Evolutionary conservation across 2,329 filamentous ascomycete species (phyloP), one percentile per base, ranked within the genome.

Genomic region (Drechslerella coelobrocha): DNA sequence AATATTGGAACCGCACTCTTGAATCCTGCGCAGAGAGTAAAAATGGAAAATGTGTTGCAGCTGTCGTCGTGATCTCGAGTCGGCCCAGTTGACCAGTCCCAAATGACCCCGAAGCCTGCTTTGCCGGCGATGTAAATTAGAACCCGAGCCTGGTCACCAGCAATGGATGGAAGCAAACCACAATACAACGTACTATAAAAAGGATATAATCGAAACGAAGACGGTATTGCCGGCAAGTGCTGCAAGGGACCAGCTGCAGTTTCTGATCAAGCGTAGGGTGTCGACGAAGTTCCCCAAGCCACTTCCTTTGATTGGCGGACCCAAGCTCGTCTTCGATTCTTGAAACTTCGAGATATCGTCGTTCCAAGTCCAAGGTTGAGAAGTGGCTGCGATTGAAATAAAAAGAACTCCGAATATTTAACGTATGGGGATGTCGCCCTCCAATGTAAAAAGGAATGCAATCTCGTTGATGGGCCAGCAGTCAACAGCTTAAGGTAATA

Each of bases 291-390:
- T 59, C 56, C 52, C 34, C 53, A 69, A 57, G 65, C 57, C 57
- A 37, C 51, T 61, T 62, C 65, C 65, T 69, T 61, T 59, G 57
- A 62, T 48, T 48, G 26, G 52, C 65, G 65, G 65, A 69, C 37
- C 43, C 48, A 50, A 52, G 39, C 51, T 62, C 57, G 57, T 5
- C n/a, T 23, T 48, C 19, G 43, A 48, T 39, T 10, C 34, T 39
- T 39, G 34, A 39, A 39, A 39, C 34, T 39, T n/a, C 34, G 65
- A 52, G 60, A 61, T 50, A 43, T 37, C 19, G 45, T 41, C 45
- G 34, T 39, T 14, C 34, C 17, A 12, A 12, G 29, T 7, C 29
- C 29, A 34, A 34, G 29, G 41, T 29, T 29, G 53, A 26, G n/a
- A 34, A 7, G 27, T 41, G 34, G 34, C 34, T 39, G 39, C 56